Percentiles rank a stretch among this genome's conserved stretches.
Evolutionary conservation across 2,329 filamentous ascomycete species (phyloP).

Genomic region (Beauveria sp.): DNA sequence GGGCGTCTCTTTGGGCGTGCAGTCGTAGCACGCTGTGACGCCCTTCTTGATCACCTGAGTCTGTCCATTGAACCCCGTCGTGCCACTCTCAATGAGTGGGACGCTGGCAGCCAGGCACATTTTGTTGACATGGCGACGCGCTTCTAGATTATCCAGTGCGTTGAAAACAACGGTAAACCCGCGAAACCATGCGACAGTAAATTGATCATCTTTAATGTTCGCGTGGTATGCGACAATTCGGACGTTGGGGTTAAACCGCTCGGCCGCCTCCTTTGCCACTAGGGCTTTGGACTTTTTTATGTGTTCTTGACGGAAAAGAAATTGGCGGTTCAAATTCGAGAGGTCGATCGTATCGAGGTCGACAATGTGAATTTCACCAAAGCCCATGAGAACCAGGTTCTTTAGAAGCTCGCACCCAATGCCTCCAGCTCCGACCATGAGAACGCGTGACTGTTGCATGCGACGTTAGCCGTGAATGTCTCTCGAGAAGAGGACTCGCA

Average conservation of each 20-base stretch:
- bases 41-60: constrained; percentile 95
- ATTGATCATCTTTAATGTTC: constrained; percentile 86
- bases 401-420: constrained; percentile 98
- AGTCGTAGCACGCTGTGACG: constrained; percentile 92
- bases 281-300: constrained; percentile 96
- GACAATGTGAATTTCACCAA: constrained; percentile 87
- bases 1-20: constrained; percentile 78
- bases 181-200: constrained; percentile 83
- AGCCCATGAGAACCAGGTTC: constrained; percentile 86
- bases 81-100: constrained; percentile 90
- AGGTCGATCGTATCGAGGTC: constrained; percentile 98
- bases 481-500: background rate
- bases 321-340: constrained; percentile 95
- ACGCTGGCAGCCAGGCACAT: constrained; percentile 93
- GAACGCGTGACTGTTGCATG: constrained; percentile 60
- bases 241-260: constrained; percentile 81
- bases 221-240: constrained; percentile 85
- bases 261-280: constrained; percentile 86
- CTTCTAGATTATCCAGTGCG: constrained; percentile 91
- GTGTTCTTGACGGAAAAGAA: constrained; percentile 91
- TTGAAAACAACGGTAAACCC: constrained; percentile 87
- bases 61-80: constrained; percentile 95
- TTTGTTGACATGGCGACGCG: constrained; percentile 87
- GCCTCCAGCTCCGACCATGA: constrained; percentile 93
- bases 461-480: background rate